phyloP scores from a whole-genome alignment of 1,139 yeast genomes.

The Arxiozyma heterogenica region DNA sequence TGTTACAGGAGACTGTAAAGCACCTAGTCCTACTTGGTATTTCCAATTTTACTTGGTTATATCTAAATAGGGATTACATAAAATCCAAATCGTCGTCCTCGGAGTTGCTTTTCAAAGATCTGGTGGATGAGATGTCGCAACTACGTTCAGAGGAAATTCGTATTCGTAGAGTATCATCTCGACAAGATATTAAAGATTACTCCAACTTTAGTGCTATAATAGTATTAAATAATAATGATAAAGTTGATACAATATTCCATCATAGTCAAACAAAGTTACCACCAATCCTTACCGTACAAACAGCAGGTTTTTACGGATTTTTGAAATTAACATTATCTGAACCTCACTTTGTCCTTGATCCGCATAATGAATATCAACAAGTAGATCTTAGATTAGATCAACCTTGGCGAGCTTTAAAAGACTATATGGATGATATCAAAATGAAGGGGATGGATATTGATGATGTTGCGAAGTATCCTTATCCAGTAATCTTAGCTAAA shows the following conservation, averaged over 20 bases:
- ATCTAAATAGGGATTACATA: neutral
- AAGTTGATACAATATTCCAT: neutral
- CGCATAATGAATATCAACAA: slow-evolving; percentile 58
- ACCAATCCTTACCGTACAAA: slow-evolving; percentile 11
- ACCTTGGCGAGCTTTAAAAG: slow-evolving; percentile 69
- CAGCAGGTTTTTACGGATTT: slow-evolving; percentile 57
- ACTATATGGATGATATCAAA: slow-evolving; percentile 44
- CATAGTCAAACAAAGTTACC: slow-evolving; percentile 5
- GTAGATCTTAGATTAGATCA: slow-evolving; percentile 61
- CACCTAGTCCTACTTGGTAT: slow-evolving; percentile 75
- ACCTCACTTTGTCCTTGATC: slow-evolving; percentile 57
- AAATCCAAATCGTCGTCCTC: neutral
- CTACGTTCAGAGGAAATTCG: slow-evolving; percentile 3
- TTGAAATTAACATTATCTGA: slow-evolving; percentile 44
- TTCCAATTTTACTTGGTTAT: slow-evolving; percentile 58
- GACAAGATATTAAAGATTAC: neutral
- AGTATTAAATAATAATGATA: slow-evolving; percentile 2
- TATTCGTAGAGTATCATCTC: neutral
- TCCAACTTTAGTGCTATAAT: neutral
- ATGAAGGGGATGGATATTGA: slow-evolving; percentile 40
- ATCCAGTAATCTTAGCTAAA: slow-evolving; percentile 48
- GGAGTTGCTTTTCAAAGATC: slow-evolving; percentile 4
- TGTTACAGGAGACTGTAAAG: slow-evolving; percentile 59
- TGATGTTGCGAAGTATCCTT: slow-evolving; percentile 33
- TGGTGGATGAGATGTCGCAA: neutral